Conservation (phyloP, 2,329 filamentous ascomycete species). For the Diaporthe helianthi region DNA sequence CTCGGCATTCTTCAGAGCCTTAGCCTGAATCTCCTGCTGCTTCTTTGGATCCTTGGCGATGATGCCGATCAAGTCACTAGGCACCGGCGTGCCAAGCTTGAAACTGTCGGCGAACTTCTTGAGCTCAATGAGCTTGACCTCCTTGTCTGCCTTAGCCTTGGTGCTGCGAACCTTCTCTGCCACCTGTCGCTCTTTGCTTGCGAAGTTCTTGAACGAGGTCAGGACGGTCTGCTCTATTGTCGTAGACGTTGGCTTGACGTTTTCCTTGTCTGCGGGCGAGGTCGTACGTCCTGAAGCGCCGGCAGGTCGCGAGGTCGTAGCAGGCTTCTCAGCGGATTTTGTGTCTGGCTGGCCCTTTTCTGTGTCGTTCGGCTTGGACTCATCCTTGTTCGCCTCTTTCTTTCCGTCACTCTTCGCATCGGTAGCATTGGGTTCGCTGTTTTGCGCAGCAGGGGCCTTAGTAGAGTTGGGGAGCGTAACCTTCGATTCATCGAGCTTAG, state of each 20-base stretch:
- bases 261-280: slow-evolving; percentile 49
- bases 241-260: slow-evolving; percentile 58
- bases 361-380: slow-evolving; percentile 42
- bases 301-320: slow-evolving; percentile 40
- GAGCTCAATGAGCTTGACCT: slow-evolving; percentile 89
- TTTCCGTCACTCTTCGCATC: slow-evolving; percentile 38
- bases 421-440: slow-evolving; percentile 43
- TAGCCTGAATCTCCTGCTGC: slow-evolving; percentile 91
- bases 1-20: slow-evolving; percentile 79
- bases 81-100: slow-evolving; percentile 92
- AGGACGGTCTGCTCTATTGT: slow-evolving; percentile 69
- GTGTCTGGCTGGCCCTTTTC: slow-evolving; percentile 39
- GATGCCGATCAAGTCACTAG: slow-evolving; percentile 89
- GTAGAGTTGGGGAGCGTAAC: slow-evolving; percentile 33
- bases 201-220: slow-evolving; percentile 70
- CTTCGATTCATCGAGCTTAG: slow-evolving; percentile 48
- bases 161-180: slow-evolving; percentile 63
- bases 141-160: slow-evolving; percentile 78
- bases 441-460: slow-evolving; percentile 39
- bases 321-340: slow-evolving; percentile 36
- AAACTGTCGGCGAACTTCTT: slow-evolving; percentile 95
- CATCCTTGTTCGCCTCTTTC: slow-evolving; percentile 40
- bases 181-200: slow-evolving; percentile 60
- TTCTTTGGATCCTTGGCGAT: slow-evolving; percentile 96
- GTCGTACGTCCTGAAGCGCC: slow-evolving; percentile 49